A percentile compares a stretch with the other conserved stretches of the same genome.
phyloP scores from a whole-genome alignment of 192 early-diverging fungal genomes.

The Thamnidium elegans region DNA sequence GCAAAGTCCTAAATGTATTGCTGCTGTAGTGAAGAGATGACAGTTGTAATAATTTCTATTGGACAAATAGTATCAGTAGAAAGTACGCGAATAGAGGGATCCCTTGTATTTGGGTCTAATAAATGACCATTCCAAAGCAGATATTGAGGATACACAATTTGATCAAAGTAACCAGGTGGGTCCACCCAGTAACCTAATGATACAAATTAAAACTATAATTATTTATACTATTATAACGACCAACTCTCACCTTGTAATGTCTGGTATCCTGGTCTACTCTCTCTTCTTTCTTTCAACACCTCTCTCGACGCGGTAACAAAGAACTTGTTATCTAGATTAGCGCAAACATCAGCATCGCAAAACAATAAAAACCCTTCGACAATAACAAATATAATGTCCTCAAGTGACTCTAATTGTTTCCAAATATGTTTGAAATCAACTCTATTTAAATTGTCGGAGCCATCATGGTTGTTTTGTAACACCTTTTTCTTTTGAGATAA shows the following conservation, averaged over 20 bases:
- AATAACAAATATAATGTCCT: constrained; percentile 40
- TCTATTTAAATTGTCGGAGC: too few species aligned
- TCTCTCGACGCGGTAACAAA: constrained; percentile 60
- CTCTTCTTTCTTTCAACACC: constrained; percentile 64
- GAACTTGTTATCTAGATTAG: constrained; percentile 49
- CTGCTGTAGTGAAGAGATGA: too few species aligned
- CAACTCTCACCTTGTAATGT: constrained; percentile 73
- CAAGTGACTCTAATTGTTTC: too few species aligned
- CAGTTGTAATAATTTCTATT: too few species aligned
- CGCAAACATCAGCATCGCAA: constrained; percentile 43
- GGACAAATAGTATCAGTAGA: background rate
- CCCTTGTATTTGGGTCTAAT: constrained; percentile 5
- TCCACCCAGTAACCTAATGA: constrained; percentile 61
- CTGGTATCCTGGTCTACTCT: constrained; percentile 60
- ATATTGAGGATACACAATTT: constrained; percentile 71
- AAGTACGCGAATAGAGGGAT: constrained; percentile 4
- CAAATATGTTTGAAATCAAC: too few species aligned
- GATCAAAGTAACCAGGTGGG: constrained; percentile 73
- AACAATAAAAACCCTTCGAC: constrained; percentile 84
- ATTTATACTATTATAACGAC: too few species aligned
- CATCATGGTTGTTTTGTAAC: constrained; percentile 20
- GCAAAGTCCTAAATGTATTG: too few species aligned
- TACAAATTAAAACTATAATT: too few species aligned
- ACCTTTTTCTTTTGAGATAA: constrained; percentile 17
- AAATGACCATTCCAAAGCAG: constrained; percentile 45